phyloP scores from a whole-genome alignment of 1,284 basidiomycete species.

The Golubevia sp. region DNA sequence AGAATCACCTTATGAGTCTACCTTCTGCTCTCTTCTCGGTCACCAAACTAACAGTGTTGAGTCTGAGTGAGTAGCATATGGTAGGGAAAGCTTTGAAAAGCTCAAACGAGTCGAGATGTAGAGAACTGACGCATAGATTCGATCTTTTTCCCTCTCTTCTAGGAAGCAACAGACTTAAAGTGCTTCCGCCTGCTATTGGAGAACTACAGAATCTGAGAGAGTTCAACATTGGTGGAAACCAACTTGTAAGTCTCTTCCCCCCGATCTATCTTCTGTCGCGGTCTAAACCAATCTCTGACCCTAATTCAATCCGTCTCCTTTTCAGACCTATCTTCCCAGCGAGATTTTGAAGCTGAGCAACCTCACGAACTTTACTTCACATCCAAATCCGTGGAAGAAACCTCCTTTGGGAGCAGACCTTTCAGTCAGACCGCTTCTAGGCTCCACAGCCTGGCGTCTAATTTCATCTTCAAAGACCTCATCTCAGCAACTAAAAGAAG shows the following conservation, averaged over 20 bases:
- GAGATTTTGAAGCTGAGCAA: constrained; percentile 45
- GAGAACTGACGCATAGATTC: neutral
- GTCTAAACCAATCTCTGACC: too few relatives aligned
- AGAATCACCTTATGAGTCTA: constrained; percentile 39
- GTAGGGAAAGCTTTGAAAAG: too few relatives aligned
- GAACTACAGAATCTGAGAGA: constrained; percentile 46
- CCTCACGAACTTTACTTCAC: constrained; percentile 43
- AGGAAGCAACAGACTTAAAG: constrained; percentile 33
- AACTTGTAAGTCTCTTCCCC: constrained; percentile 13
- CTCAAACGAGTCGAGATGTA: neutral
- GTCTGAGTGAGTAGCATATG: constrained; percentile 24
- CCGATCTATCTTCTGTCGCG: too few relatives aligned
- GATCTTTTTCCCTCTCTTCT: neutral
- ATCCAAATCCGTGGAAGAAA: constrained; percentile 46
- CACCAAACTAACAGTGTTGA: constrained; percentile 48
- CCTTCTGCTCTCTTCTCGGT: constrained; percentile 54
- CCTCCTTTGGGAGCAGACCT: constrained; percentile 24
- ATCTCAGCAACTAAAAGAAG: neutral
- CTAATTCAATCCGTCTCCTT: neutral
- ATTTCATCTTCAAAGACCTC: neutral
- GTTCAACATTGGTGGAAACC: constrained; percentile 45
- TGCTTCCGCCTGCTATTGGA: constrained; percentile 47
- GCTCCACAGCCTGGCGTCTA: constrained; percentile 3
- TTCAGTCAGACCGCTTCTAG: constrained; percentile 20
- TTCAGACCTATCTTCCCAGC: constrained; percentile 35